Evolutionary conservation across 2,329 filamentous ascomycete genomes (phyloP).

Genomic region (Aspergillus phoenicis): DNA sequence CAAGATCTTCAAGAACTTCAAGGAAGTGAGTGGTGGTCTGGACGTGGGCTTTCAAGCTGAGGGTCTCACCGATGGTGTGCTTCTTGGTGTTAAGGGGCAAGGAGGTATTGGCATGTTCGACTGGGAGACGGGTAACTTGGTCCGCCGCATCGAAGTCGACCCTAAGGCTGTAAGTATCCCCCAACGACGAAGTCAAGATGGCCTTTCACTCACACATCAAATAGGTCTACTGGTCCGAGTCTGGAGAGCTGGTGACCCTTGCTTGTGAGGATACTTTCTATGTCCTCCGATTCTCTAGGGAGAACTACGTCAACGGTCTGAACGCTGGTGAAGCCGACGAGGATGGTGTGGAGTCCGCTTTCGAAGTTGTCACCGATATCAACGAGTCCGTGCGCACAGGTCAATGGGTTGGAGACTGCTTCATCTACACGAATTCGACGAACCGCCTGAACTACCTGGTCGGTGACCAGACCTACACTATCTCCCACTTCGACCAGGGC

Average conservation of each 20-base stretch:
- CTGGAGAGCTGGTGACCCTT: slow-evolving; percentile 86
- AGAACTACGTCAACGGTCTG: slow-evolving; percentile 81
- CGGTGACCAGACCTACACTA: slow-evolving; percentile 95
- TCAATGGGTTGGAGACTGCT: slow-evolving; percentile 98
- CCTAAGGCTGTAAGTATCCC: slow-evolving; percentile 57
- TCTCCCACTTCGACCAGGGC: slow-evolving; percentile 93
- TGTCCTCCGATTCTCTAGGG: slow-evolving; percentile 85
- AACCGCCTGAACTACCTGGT: slow-evolving; percentile 98
- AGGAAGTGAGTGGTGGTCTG: slow-evolving; percentile 82
- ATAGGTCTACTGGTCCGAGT: slow-evolving; percentile 95
- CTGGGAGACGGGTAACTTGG: slow-evolving; percentile 86
- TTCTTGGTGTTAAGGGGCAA: slow-evolving; percentile 92
- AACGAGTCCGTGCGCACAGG: slow-evolving; percentile 91
- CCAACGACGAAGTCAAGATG: neutral
- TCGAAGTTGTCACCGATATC: slow-evolving; percentile 94
- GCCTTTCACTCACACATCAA: slow-evolving; percentile 13
- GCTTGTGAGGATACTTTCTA: slow-evolving; percentile 96
- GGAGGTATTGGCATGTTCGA: slow-evolving; percentile 96
- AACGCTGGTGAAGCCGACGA: slow-evolving; percentile 81
- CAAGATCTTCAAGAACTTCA: slow-evolving; percentile 97
- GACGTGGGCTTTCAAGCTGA: slow-evolving; percentile 96
- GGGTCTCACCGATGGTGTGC: slow-evolving; percentile 81
- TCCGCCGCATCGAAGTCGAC: slow-evolving; percentile 85
- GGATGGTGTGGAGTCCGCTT: slow-evolving; percentile 92
- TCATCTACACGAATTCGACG: slow-evolving; percentile 96